These are phyloP conservation scores for Punctularia strigosozonata DNA, from an alignment of 768 basidiomycete genomes.

Conservation along the genomic window DNA sequence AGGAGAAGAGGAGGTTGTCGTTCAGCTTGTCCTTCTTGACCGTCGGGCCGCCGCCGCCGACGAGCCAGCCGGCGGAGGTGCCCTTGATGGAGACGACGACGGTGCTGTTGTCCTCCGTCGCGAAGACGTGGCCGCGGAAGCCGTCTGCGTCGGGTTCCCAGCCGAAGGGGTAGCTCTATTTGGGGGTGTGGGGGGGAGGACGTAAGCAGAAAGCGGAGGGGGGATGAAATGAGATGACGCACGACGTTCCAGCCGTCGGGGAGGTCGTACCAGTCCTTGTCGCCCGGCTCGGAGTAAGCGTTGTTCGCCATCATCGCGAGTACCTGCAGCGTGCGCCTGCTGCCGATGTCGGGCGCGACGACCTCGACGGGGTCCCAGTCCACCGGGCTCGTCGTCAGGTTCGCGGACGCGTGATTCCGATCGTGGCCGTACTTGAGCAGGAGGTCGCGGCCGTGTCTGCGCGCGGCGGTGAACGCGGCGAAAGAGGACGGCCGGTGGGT, in stretches of 20 bases:
- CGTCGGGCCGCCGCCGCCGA: conserved; percentile 74
- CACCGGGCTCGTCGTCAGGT: no score
- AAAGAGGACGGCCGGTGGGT: neutral
- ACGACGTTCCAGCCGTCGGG: conserved; percentile 52
- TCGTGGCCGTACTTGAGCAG: no score
- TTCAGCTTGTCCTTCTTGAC: conserved; percentile 85
- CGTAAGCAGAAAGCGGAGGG: neutral
- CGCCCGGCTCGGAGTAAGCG: conserved; percentile 49
- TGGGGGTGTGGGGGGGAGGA: neutral
- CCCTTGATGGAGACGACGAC: conserved; percentile 88
- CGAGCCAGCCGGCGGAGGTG: conserved; percentile 63
- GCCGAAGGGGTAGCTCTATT: conserved; percentile 64
- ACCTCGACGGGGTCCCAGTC: conserved; percentile 61
- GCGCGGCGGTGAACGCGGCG: neutral
- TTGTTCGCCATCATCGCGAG: conserved; percentile 89
- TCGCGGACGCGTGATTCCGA: no score
- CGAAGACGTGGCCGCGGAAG: conserved; percentile 85
- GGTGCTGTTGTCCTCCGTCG: conserved; percentile 71
- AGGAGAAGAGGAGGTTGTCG: conserved; percentile 92
- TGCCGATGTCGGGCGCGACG: conserved; percentile 56
- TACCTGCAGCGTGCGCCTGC: conserved; percentile 57
- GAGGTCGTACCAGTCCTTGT: conserved; percentile 62
- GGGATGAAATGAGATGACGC: conserved; percentile 10
- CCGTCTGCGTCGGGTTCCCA: conserved; percentile 90
- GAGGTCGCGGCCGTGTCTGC: no score